Evolutionary conservation across 2,329 filamentous ascomycete species (phyloP).

Genomic region (Penicillium occitanis): DNA sequence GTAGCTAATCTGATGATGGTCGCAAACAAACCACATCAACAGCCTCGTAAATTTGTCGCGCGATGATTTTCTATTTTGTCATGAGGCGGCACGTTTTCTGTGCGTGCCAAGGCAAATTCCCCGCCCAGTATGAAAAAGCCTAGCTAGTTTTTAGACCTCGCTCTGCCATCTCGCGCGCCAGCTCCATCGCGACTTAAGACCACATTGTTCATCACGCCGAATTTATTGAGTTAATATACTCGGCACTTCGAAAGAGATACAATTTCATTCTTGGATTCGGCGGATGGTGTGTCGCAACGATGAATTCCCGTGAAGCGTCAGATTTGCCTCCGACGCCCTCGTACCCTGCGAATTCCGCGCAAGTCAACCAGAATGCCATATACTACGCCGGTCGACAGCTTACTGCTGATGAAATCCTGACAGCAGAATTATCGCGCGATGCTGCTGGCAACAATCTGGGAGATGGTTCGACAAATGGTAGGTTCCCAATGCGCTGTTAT

Average conservation of each 20-base stretch:
- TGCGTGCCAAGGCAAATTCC: slow-evolving; percentile 18
- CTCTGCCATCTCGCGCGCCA: slow-evolving; percentile 26
- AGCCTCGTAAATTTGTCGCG: slow-evolving; percentile 14
- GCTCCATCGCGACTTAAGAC: slow-evolving; percentile 21
- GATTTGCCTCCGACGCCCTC: slow-evolving; percentile 46
- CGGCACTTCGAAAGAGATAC: not conserved
- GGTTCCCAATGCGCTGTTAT: slow-evolving; percentile 37
- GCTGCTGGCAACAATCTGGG: slow-evolving; percentile 47
- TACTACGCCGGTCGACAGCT: slow-evolving; percentile 48
- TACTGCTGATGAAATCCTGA: slow-evolving; percentile 50
- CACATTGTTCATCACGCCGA: not conserved
- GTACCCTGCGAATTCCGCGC: slow-evolving; percentile 46
- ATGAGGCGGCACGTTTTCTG: slow-evolving; percentile 16
- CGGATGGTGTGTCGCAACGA: slow-evolving; percentile 25
- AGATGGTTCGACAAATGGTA: slow-evolving; percentile 39
- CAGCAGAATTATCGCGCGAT: slow-evolving; percentile 49
- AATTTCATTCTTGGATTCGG: slow-evolving; percentile 7
- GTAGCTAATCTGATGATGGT: not conserved
- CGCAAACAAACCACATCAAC: not conserved
- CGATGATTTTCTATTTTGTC: slow-evolving; percentile 14
- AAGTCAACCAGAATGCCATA: slow-evolving; percentile 46
- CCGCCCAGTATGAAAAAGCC: slow-evolving; percentile 19
- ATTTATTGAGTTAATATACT: not conserved
- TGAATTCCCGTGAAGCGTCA: slow-evolving; percentile 45
- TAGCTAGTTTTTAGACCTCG: slow-evolving; percentile 32